These are phyloP conservation scores for Crucihimalaya himalaica DNA, from an alignment of 345 rosid species.

Conservation along the genomic window DNA sequence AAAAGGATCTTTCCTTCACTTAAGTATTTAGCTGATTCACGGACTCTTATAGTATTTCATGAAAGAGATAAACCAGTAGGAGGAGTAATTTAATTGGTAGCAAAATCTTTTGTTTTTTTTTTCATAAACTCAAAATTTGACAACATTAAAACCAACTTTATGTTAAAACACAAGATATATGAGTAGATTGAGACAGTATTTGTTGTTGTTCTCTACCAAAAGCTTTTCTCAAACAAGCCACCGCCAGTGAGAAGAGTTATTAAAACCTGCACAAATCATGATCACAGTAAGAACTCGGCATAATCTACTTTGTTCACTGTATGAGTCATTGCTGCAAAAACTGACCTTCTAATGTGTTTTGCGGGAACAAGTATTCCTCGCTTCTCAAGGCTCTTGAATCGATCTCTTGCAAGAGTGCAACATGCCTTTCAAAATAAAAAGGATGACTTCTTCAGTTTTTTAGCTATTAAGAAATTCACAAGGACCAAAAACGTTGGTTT, in stretches of 20 bases:
- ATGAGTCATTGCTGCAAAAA: not conserved
- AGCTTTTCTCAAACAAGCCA: not conserved
- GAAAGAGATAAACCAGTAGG: not conserved
- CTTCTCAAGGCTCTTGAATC: conserved; percentile 89
- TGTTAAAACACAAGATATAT: conserved; percentile 19
- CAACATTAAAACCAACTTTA: conserved; percentile 22
- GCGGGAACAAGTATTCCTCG: conserved; percentile 80
- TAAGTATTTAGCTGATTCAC: not conserved
- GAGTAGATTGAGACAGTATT: conserved; percentile 13
- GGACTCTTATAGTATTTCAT: not conserved
- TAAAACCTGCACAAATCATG: conserved; percentile 35
- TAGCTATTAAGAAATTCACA: conserved; percentile 7
- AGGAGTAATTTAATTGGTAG: not conserved
- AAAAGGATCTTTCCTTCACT: not conserved
- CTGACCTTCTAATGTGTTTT: conserved; percentile 63
- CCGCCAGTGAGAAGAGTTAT: conserved; percentile 22
- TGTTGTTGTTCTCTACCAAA: conserved; percentile 8
- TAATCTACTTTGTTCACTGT: not conserved
- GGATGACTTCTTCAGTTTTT: not conserved
- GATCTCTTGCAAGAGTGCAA: conserved; percentile 79
- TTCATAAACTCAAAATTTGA: conserved; percentile 17
- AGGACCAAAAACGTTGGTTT: not conserved
- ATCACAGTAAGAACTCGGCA: conserved; percentile 27
- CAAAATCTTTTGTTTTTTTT: not conserved
- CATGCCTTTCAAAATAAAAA: conserved; percentile 57